Conservation (phyloP, 495 filamentous ascomycete genomes). For the Aspergillus avenaceus region DNA sequence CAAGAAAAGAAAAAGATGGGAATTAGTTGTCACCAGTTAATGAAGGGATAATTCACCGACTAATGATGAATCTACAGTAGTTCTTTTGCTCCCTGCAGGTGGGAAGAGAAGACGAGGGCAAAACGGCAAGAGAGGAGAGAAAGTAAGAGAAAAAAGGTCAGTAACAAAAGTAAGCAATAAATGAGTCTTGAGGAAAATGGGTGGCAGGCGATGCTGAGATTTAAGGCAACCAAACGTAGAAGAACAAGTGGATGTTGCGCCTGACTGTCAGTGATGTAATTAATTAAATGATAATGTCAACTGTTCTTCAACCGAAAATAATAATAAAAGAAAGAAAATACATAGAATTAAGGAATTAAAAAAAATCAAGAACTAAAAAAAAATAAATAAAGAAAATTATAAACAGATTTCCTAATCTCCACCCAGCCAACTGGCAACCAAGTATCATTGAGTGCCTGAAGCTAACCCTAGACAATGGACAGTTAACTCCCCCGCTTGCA, state of each 20-base stretch:
- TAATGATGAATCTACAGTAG: background rate
- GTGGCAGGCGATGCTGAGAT: background rate
- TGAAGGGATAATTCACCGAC: background rate
- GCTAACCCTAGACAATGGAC: too few relatives aligned
- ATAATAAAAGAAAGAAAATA: background rate
- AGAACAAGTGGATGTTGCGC: slow-evolving; percentile 9
- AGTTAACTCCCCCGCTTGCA: too few relatives aligned
- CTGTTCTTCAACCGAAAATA: too few relatives aligned
- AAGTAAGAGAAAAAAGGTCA: background rate
- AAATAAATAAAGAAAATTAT: too few relatives aligned
- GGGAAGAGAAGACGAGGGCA: background rate
- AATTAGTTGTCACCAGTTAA: background rate
- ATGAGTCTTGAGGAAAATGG: background rate
- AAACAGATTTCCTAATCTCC: too few relatives aligned
- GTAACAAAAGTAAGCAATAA: background rate
- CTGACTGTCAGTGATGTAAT: slow-evolving; percentile 4
- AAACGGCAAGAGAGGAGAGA: background rate
- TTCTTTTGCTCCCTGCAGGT: background rate
- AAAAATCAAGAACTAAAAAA: too few relatives aligned
- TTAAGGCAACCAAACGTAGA: slow-evolving; percentile 4
- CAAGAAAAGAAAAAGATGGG: background rate
- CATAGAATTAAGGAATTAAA: background rate
- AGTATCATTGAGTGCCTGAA: too few relatives aligned
- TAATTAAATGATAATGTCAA: too few relatives aligned
- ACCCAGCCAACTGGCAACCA: too few relatives aligned